Evolutionary conservation across 495 filamentous ascomycete genomes (phyloP), one percentile per base, ranked within the genome.

Genomic region (Lasiosphaeria ovina): DNA sequence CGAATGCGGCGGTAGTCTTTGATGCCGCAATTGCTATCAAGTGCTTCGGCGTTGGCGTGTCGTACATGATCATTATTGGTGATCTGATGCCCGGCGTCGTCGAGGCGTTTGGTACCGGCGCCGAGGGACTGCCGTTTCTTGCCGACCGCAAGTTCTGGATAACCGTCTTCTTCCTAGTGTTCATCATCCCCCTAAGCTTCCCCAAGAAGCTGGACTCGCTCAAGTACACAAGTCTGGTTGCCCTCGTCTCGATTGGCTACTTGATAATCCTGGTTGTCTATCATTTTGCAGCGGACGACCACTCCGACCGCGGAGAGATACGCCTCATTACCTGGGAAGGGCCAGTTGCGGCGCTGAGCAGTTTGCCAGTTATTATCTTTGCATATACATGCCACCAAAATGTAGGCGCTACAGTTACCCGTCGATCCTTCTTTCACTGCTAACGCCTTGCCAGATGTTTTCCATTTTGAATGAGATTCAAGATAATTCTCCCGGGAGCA

Each of bases 371-470:
- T 47, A 91, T 97, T 59, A 91, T 98, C 8, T 98, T 98, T 77
- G 94, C 94, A 17, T 98, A 97, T 74, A 98, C 94, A 4, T 98
- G 95, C 69, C 94, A 98, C 74, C 94, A 98, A 66, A 98, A 98
- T 67, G 92, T 96, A 77, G 61, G 84, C 63, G 14, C 10, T 31
- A 53, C 32, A 24, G n/a, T 16, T 12, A 7, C 40, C 24, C 6
- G 8, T 17, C 40, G 31, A n/a, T 6, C 12, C 14, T 3, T 45
- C 7, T 3, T 12, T 3, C 0, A 9, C 11, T 47, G 57, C 64
- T 69, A 61, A 66, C 51, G 3, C 16, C 1, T 47, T 47, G 8
- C 32, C 65, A 96, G 92, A 98, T 98, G 94, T 98, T 98, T 69
- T 96, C 95, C 0, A 93, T 98, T 62, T 76, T 98, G 35, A 98